phyloP scores from a whole-genome alignment of 1,284 basidiomycete genomes.

The Waitea zeae region DNA sequence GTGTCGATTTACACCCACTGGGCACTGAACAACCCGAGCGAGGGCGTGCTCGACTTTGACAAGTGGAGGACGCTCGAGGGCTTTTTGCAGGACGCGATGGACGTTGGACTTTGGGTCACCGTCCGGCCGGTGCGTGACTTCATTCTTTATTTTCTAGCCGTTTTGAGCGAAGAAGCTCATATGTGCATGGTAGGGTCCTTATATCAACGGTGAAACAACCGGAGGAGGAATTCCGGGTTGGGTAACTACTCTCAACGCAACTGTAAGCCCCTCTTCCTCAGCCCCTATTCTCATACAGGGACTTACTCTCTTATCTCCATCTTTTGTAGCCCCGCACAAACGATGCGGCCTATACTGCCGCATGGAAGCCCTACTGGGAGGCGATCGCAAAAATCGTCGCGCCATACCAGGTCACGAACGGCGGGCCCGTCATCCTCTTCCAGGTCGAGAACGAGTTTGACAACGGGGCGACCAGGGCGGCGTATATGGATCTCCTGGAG shows the following conservation, averaged over 20 bases:
- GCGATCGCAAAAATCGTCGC: background rate
- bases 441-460: conserved; percentile 37
- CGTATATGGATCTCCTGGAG: too few relatives aligned
- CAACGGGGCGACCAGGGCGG: too few relatives aligned
- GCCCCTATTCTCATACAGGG: too few relatives aligned
- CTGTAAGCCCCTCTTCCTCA: too few relatives aligned
- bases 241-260: conserved; percentile 21
- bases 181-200: background rate
- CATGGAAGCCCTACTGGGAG: conserved; percentile 27
- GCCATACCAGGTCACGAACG: conserved; percentile 4
- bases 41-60: conserved; percentile 15
- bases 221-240: conserved; percentile 31
- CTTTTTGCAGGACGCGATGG: conserved; percentile 40
- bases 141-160: too few relatives aligned
- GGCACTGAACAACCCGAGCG: conserved; percentile 23
- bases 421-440: conserved; percentile 28
- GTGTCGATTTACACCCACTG: conserved; percentile 28
- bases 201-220: conserved; percentile 18
- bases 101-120: conserved; percentile 46
- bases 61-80: conserved; percentile 11
- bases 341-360: conserved; percentile 19
- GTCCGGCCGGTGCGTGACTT: conserved; percentile 33
- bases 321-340: conserved; percentile 29
- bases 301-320: too few relatives aligned
- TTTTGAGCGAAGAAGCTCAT: too few relatives aligned